phyloP scores from a whole-genome alignment of 345 rosid species.

The Syzygium aromaticum region DNA sequence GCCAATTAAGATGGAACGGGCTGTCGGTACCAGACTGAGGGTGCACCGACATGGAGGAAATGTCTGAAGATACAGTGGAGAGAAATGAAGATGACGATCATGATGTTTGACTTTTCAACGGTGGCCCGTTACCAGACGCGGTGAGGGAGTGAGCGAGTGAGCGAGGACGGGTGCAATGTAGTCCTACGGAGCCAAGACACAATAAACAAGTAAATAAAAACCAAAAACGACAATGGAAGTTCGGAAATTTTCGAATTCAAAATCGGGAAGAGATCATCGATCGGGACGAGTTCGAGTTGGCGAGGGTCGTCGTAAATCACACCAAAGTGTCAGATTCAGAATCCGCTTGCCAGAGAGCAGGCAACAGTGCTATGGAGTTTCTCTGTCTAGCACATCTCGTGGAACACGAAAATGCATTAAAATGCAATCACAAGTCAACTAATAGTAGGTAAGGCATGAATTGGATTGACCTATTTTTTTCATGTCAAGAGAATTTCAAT shows the following conservation, averaged over 20 bases:
- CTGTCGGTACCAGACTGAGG: conserved; percentile 27
- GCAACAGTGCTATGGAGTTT: background rate
- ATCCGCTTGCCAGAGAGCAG: background rate
- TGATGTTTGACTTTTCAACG: background rate
- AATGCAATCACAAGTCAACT: background rate
- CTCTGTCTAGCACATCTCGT: background rate
- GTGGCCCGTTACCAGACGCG: background rate
- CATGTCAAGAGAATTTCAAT: background rate
- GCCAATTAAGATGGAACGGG: conserved; percentile 46
- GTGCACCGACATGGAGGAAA: background rate
- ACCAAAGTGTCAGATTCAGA: background rate
- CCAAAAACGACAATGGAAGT: background rate
- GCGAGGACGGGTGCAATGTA: no score
- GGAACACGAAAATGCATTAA: background rate
- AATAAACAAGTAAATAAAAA: background rate
- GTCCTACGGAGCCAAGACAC: background rate
- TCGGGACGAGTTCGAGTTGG: background rate
- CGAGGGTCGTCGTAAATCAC: background rate
- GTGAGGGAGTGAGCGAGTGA: no score
- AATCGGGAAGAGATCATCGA: background rate
- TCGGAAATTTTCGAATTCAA: background rate
- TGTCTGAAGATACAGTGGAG: background rate
- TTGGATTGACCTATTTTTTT: background rate
- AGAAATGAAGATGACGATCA: background rate
- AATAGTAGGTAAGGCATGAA: background rate